phyloP scores from a whole-genome alignment of 1,139 yeast genomes.

The Sugiyamaella xylanicola region DNA sequence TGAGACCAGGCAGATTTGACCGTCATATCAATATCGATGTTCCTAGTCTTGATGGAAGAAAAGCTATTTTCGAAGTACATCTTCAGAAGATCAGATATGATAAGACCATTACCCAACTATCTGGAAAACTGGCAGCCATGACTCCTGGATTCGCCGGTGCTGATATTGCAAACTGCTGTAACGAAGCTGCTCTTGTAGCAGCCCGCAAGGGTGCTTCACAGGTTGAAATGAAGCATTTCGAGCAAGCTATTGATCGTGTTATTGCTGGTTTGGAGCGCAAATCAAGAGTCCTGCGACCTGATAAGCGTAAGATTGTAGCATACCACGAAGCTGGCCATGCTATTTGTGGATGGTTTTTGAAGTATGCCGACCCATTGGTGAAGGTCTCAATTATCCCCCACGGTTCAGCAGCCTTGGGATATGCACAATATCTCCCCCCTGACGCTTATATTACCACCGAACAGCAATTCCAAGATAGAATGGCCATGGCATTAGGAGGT shows the following conservation, averaged over 20 bases:
- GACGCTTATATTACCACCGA: conserved; percentile 82
- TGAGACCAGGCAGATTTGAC: conserved; percentile 97
- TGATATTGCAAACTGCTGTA: conserved; percentile 94
- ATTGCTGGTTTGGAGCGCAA: conserved; percentile 96
- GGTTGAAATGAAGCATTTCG: conserved; percentile 79
- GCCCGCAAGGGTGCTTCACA: conserved; percentile 76
- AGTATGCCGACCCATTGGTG: conserved; percentile 86
- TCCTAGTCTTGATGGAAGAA: conserved; percentile 92
- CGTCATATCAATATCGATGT: conserved; percentile 88
- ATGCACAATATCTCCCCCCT: conserved; percentile 95
- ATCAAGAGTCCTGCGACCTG: conserved; percentile 75
- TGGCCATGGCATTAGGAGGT: conserved; percentile 98
- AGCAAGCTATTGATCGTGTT: conserved; percentile 94
- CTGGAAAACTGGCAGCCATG: conserved; percentile 89
- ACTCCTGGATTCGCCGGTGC: conserved; percentile 99
- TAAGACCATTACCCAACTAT: conserved; percentile 54
- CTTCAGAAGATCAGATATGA: conserved; percentile 64
- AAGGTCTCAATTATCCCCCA: conserved; percentile 96
- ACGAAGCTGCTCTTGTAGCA: conserved; percentile 95
- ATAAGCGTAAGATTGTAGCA: conserved; percentile 87
- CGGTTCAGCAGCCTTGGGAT: conserved; percentile 96
- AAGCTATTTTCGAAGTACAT: conserved; percentile 87
- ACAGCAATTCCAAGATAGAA: conserved; percentile 79
- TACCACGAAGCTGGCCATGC: conserved; percentile 99
- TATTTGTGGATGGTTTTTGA: conserved; percentile 92